Conservation (phyloP, 2,329 filamentous ascomycete species). For the Madurella fahalii region DNA sequence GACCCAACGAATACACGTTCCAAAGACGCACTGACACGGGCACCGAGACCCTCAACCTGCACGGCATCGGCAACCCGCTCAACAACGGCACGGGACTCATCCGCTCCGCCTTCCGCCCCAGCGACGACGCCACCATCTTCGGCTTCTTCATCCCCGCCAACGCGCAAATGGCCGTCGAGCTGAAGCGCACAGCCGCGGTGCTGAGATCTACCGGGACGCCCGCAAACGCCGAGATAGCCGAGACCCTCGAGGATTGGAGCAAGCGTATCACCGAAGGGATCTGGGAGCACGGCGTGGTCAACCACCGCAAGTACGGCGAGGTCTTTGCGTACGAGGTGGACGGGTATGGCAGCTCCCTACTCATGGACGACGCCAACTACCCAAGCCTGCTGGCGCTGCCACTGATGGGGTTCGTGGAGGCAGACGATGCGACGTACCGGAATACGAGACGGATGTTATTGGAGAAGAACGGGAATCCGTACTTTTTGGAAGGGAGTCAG, state of each 20-base stretch:
- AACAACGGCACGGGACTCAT: conserved; percentile 80
- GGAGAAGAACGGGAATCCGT: conserved; percentile 74
- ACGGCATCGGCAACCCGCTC: conserved; percentile 85
- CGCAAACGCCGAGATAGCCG: conserved; percentile 49
- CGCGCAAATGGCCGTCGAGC: conserved; percentile 90
- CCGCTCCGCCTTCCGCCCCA: conserved; percentile 88
- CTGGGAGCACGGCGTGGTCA: conserved; percentile 77
- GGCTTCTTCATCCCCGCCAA: conserved; percentile 95
- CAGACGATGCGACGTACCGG: conserved; percentile 67
- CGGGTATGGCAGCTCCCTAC: conserved; percentile 73
- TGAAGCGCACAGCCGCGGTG: conserved; percentile 68
- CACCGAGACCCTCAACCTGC: conserved; percentile 83
- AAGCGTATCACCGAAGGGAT: conserved; percentile 69
- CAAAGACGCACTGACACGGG: conserved; percentile 73
- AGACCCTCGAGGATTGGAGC: conserved; percentile 55
- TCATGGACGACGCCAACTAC: conserved; percentile 90
- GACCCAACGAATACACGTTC: conserved; percentile 80
- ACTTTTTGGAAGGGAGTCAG: conserved; percentile 70
- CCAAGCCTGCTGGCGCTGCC: conserved; percentile 76
- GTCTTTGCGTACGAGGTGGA: conserved; percentile 89
- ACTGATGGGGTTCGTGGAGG: conserved; percentile 68
- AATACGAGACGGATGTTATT: conserved; percentile 82
- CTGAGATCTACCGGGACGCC: conserved; percentile 52
- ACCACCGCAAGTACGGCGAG: conserved; percentile 68
- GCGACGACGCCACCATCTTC: conserved; percentile 89